A percentile compares a stretch with the other conserved stretches of the same genome.
Conservation (phyloP, 2,329 filamentous ascomycete species). For the Cadophora malorum region DNA sequence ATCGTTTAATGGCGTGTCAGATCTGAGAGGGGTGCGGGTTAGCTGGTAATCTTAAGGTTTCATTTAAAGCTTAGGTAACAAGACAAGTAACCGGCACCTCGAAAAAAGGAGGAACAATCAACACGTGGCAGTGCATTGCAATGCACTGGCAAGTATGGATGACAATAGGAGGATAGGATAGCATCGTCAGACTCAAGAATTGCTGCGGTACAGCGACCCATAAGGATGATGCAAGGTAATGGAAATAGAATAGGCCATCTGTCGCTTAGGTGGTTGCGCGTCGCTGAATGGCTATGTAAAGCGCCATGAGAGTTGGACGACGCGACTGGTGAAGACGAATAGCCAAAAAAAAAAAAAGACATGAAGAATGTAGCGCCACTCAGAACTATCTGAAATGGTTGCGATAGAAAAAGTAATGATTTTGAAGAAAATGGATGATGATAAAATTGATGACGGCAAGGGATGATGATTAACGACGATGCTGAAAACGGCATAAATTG, state of each 20-base stretch:
- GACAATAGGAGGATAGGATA: slow-evolving; percentile 13
- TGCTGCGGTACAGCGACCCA: slow-evolving; percentile 20
- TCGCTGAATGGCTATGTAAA: slow-evolving; percentile 34
- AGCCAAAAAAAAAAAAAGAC: slow-evolving; percentile 4
- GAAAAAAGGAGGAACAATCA: slow-evolving; percentile 29
- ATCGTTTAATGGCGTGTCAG: slow-evolving; percentile 34
- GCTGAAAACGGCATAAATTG: slow-evolving; percentile 17
- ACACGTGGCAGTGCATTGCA: slow-evolving; percentile 35
- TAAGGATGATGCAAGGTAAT: slow-evolving; percentile 11
- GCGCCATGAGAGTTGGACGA: slow-evolving; percentile 23
- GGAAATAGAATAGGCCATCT: slow-evolving; percentile 27
- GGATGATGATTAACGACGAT: background rate
- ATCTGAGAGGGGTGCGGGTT: slow-evolving; percentile 30
- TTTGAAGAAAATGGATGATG: background rate
- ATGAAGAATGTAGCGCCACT: slow-evolving; percentile 3
- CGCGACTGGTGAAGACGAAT: slow-evolving; percentile 20
- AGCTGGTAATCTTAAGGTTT: slow-evolving; percentile 34
- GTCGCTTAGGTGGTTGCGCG: slow-evolving; percentile 37
- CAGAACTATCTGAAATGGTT: slow-evolving; percentile 3
- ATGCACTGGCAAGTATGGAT: slow-evolving; percentile 17
- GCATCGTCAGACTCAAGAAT: slow-evolving; percentile 23
- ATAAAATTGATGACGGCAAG: slow-evolving; percentile 2
- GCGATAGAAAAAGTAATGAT: background rate
- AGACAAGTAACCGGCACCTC: slow-evolving; percentile 25
- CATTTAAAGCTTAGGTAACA: slow-evolving; percentile 34